phyloP scores from a whole-genome alignment of 345 rosid genomes.

The Syzygium grande region DNA sequence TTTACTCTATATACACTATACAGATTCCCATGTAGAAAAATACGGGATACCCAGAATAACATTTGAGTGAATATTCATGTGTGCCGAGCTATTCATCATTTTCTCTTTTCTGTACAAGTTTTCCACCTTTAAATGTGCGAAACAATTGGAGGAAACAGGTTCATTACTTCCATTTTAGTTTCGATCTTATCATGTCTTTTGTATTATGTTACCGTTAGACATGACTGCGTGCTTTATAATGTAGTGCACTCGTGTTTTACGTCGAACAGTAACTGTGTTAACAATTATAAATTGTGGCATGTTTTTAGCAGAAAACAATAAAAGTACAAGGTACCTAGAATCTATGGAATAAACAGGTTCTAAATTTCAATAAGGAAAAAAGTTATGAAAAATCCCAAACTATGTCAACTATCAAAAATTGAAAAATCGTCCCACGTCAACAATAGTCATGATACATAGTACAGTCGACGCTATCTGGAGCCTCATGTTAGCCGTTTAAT shows the following conservation, averaged over 20 bases:
- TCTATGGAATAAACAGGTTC: neutral
- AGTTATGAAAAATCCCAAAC: too few relatives aligned
- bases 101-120: neutral
- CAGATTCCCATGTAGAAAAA: neutral
- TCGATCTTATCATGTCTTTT: neutral
- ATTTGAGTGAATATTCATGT: rapidly evolving
- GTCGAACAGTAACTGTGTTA: neutral
- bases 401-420: too few relatives aligned
- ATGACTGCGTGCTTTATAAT: neutral
- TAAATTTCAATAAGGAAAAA: neutral
- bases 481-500: too few relatives aligned
- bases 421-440: too few relatives aligned
- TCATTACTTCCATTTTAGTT: neutral
- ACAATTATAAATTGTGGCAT: neutral
- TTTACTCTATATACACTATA: neutral
- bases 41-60: too few relatives aligned
- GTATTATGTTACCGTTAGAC: neutral
- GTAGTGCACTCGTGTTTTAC: neutral
- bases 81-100: neutral
- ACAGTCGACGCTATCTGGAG: too few relatives aligned
- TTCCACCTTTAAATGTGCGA: neutral
- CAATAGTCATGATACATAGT: too few relatives aligned
- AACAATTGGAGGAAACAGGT: rapidly evolving
- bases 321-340: neutral
- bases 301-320: too few relatives aligned